A percentile compares a stretch with the other conserved stretches of the same genome.
These are phyloP conservation scores for Papilionanthe hybrid DNA, from an alignment of 116 monocot genomes.

Conservation along the genomic window DNA sequence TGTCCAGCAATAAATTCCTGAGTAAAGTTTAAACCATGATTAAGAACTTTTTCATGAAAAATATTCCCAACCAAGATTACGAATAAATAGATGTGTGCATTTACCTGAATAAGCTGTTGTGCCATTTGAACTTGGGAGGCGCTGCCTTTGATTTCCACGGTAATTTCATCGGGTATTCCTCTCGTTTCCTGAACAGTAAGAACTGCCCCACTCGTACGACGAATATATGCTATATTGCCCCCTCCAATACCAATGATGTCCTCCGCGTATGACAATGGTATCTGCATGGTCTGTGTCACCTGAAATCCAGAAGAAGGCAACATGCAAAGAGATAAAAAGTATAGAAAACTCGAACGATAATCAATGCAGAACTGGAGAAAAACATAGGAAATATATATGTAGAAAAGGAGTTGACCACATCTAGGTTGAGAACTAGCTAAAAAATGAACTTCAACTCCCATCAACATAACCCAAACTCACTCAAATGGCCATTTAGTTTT, in stretches of 20 bases:
- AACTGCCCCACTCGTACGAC: slow-evolving; percentile 42
- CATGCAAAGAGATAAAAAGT: too few relatives aligned
- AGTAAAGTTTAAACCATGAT: not conserved
- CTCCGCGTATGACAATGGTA: slow-evolving; percentile 50
- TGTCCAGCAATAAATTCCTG: slow-evolving; percentile 31
- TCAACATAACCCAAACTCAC: too few relatives aligned
- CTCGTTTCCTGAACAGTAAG: slow-evolving; percentile 45
- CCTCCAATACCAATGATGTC: slow-evolving; percentile 49
- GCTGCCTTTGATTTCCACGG: slow-evolving; percentile 54
- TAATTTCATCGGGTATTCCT: slow-evolving; percentile 42
- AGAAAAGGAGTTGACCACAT: too few relatives aligned
- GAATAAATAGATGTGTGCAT: not conserved
- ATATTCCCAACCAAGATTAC: too few relatives aligned
- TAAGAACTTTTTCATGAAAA: not conserved
- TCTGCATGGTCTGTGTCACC: slow-evolving; percentile 58
- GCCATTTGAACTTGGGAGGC: slow-evolving; percentile 40
- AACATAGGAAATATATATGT: too few relatives aligned
- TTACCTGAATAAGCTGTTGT: slow-evolving; percentile 47
- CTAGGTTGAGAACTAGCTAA: too few relatives aligned
- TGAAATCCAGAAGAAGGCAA: not conserved
- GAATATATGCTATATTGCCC: slow-evolving; percentile 40
- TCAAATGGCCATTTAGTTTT: too few relatives aligned
- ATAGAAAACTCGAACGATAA: too few relatives aligned
- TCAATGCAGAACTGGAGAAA: too few relatives aligned
- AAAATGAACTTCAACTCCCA: too few relatives aligned